phyloP scores from a whole-genome alignment of 441 rosid genomes.

The Euphorbia schlechtendalii region DNA sequence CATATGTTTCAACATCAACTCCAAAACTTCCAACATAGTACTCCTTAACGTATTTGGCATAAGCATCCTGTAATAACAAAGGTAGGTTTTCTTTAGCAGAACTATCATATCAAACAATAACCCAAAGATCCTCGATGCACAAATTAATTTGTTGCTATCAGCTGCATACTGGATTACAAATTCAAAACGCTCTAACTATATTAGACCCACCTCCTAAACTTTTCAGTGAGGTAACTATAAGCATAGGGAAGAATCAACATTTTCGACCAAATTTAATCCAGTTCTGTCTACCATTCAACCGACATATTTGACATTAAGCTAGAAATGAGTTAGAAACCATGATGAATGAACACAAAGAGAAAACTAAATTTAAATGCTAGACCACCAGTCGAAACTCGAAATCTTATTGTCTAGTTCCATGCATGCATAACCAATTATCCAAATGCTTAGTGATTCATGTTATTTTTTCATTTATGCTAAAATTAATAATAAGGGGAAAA shows the following conservation, averaged over 20 bases:
- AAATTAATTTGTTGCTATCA: background rate
- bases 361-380: background rate
- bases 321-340: background rate
- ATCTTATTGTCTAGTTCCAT: background rate
- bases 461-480: background rate
- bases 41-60: conserved; percentile 63
- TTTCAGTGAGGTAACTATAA: background rate
- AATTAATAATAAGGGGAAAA: background rate
- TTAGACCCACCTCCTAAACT: background rate
- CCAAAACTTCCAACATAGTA: conserved; percentile 44
- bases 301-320: background rate
- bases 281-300: background rate
- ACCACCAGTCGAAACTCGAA: background rate
- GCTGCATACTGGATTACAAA: background rate
- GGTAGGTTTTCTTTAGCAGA: background rate
- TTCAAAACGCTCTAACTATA: conserved; percentile 3
- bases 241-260: background rate
- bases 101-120: conserved; percentile 9
- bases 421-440: background rate
- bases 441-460: background rate
- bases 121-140: background rate
- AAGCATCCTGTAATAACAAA: conserved; percentile 46
- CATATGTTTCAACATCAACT: conserved; percentile 40
- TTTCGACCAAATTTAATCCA: background rate
- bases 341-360: background rate